Evolutionary conservation across 1,284 basidiomycete species (phyloP), one percentile per base, ranked within the genome.

Genomic region (Sutorius eximius): DNA sequence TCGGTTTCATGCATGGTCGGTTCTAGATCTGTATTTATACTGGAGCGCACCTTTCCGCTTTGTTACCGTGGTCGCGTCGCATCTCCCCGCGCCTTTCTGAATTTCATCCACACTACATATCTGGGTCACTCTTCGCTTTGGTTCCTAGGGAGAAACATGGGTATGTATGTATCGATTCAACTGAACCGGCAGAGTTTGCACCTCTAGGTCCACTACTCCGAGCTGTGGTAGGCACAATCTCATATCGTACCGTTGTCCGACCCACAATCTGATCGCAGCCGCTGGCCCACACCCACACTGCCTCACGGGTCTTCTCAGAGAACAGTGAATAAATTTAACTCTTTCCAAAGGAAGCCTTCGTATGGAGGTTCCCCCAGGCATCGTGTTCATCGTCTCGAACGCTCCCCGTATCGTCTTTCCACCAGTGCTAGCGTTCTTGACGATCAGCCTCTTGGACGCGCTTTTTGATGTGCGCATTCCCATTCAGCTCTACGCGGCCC

Each of bases 341-440:
- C 33, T 34, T 45, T 18, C 10, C 5, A n/a, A 34, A 27, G 37
- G n/a, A n/a, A n/a, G 22, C 45, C 13, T 15, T 18, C 29, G 49
- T 36, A 67, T 64, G 63, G 54, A 52, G 29, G 45, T 69, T 7
- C 66, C 72, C 3, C 71, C 71, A 5, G 69, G 69, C 30, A 50
- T 71, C 49, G 45, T 57, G n/a, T 65, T 59, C 15, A 41, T 70
- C 49, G 13, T 52, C 45, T 36, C 48, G 16, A 63, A 62, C 11
- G 48, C 63, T 18, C 68, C 58, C 9, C 58, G 61, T 8, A 37
- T 69, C 9, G 9, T 59, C 2, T 20, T 63, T 41, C 67, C 63
- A 22, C 65, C 67, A 4, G 44, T 51, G 8, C 18, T 63, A 6
- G 51, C 52, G 9, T 64, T 61, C 45, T 54, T 54, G 30, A 50